These are phyloP conservation scores for Serpula lacrymans DNA, from an alignment of 768 basidiomycete species.

Conservation along the genomic window DNA sequence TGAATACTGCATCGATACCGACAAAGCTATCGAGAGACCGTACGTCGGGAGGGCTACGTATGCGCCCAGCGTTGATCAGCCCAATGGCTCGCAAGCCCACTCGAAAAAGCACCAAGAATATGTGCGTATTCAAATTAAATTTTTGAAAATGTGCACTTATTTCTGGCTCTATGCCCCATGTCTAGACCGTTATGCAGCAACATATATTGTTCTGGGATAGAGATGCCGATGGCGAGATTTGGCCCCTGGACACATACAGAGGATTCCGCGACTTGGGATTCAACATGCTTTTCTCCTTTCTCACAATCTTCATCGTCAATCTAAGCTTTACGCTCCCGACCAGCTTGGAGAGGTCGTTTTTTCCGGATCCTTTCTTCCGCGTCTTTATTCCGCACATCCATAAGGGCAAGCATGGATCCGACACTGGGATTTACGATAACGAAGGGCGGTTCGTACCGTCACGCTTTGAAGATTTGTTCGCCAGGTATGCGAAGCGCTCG, in stretches of 20 bases:
- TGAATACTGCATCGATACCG: constrained; percentile 21
- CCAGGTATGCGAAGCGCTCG: constrained; percentile 28
- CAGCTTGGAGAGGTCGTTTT: constrained; percentile 19
- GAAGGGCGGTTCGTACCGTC: constrained; percentile 39
- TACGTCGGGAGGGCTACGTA: constrained; percentile 26
- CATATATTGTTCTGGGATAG: constrained; percentile 40
- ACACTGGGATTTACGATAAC: constrained; percentile 39
- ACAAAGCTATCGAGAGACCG: constrained; percentile 20
- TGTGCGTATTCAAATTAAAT: constrained; percentile 13
- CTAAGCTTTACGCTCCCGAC: constrained; percentile 32
- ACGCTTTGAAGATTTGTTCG: constrained; percentile 43
- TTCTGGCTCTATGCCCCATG: neutral
- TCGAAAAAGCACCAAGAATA: constrained; percentile 15
- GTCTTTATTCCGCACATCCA: constrained; percentile 34
- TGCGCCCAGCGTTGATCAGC: constrained; percentile 22
- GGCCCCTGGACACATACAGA: constrained; percentile 40
- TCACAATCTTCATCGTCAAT: constrained; percentile 34
- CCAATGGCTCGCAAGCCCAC: constrained; percentile 17
- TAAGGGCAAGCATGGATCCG: constrained; percentile 39
- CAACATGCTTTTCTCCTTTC: constrained; percentile 32
- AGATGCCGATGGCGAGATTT: constrained; percentile 41
- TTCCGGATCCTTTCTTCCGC: constrained; percentile 42
- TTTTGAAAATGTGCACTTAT: neutral
- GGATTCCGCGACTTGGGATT: constrained; percentile 41
- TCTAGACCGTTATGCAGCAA: constrained; percentile 37